A percentile compares a stretch with the other conserved stretches of the same genome.
phyloP scores from a whole-genome alignment of 2,329 filamentous ascomycete species.

The Monilinia polystroma region DNA sequence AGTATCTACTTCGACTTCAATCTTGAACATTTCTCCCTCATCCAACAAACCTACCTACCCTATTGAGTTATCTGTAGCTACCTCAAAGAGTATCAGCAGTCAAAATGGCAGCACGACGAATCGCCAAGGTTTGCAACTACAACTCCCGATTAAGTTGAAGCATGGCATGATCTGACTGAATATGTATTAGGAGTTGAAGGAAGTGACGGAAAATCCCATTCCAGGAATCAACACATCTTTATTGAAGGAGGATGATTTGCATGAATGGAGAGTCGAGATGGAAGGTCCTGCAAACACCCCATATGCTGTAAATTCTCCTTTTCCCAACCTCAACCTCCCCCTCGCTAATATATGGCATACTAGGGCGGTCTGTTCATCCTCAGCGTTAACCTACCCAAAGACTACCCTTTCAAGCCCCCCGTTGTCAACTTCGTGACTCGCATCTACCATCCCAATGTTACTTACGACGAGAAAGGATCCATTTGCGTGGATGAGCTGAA shows the following conservation, averaged over 20 bases:
- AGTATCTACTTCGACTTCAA: not conserved
- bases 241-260: slow-evolving; percentile 62
- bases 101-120: slow-evolving; percentile 38
- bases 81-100: slow-evolving; percentile 17
- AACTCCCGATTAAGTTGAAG: not conserved
- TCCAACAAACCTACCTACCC: slow-evolving; percentile 13
- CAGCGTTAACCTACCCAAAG: slow-evolving; percentile 63
- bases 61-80: not conserved
- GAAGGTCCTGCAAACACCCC: slow-evolving; percentile 63
- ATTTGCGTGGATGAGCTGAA: slow-evolving; percentile 75
- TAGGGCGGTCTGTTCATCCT: slow-evolving; percentile 66
- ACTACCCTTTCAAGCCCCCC: slow-evolving; percentile 74
- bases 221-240: slow-evolving; percentile 56
- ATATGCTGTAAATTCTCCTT: slow-evolving; percentile 56
- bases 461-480: slow-evolving; percentile 69
- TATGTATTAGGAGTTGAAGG: slow-evolving; percentile 55
- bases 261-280: slow-evolving; percentile 67
- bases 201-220: slow-evolving; percentile 55
- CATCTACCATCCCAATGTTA: slow-evolving; percentile 75
- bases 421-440: slow-evolving; percentile 68
- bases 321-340: not conserved
- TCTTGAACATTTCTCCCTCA: not conserved
- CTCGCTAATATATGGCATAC: not conserved
- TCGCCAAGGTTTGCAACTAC: slow-evolving; percentile 31
- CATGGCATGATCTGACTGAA: slow-evolving; percentile 14